Base-by-base conservation (phyloP, 2,329 filamentous ascomycete species). In the Phialophora expanda region DNA sequence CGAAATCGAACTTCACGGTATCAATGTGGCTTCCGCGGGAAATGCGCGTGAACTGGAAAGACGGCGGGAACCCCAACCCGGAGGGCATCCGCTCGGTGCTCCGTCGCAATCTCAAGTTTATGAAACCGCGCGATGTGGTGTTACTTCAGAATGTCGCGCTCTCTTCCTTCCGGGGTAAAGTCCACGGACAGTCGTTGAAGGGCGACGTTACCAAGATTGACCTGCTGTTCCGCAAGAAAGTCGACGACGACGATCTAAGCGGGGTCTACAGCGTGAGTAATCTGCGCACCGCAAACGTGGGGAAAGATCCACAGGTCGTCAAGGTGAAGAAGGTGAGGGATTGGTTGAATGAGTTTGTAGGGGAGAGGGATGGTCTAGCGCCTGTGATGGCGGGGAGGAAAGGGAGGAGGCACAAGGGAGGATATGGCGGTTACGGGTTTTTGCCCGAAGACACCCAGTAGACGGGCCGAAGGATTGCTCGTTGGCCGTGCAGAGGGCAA, bases 161-260 rank as follows among this genome's bases (percentile, higher is more conserved):
- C 59, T 87, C 87, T 60, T 86, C 87, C 3, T 98, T 94, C 75
- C 85, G 85, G 59, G 86, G 87, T 55, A 89, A 86, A 72, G 93
- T 97, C 0, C 93, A 95, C 72, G 93, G 94, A 0, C 90, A 96
- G 76, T 95, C 90, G 73, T 79, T 97, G 68, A 86, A 90, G 30
- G 86, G 85, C 69, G 87, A 87, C 7, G 84, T 90, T 72, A 93
- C 91, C 3, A 87, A 84, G 67, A 80, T 94, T 28, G 84, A 88
- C 68, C 78, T 96, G 51, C 78, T 96, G 20, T 87, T 87, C 72
- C 83, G 87, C 24, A 79, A 81, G 63, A 82, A 78, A 66, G 74
- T 85, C 8, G 84, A 85, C 65, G 80, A 79, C 71, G 82, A 74
- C 44, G 87, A 85, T 74, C 75, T 73, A 65, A 82, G 79, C 3